Base-by-base conservation (phyloP, 202 grass and related monocot genomes). In the Cymbopogon flexuosus region DNA sequence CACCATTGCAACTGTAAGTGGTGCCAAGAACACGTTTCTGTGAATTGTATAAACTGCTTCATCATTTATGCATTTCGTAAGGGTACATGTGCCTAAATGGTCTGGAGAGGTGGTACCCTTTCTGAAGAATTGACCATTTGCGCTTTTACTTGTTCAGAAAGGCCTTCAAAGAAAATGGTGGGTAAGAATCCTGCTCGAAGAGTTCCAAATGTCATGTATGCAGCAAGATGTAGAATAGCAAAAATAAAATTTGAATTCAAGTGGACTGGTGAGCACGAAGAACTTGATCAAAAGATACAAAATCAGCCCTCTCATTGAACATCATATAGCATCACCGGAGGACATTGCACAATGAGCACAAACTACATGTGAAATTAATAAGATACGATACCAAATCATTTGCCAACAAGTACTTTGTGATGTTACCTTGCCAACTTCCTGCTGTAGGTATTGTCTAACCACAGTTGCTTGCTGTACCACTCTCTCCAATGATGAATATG, bases 401-500 rank as follows among this genome's bases (percentile, higher is more conserved):
- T 24, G 63, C 10, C 9, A 0, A 22, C 65, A 79, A 60, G 13
- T 40, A 78, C 33, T 34, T 68, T 33, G 2, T 9, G 12, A 4
- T 73, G 16, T 73, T 85, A 95, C 96, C 92, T 98, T 95, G 84
- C 79, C 88, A 71, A 89, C 71, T 62, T 98, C 95, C 84, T 93
- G 88, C 52, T 94, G 88, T 67, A 98, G 77, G 81, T 85, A 91
- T 77, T 91, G 90, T 72, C 87, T 81, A 88, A 93, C 96, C 76
- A 95, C 88, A 37, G 90, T 81, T 8, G 80, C 62, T 81, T 99
- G 96, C 69, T 91, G 96, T 89, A 94, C 89, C 80, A 99, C 80
- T 75, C 83, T 96, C 77, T 96, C 96, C 89, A 99, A 68, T 52
- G 93, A 87, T 84, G 92, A 99, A 90, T 90, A 93, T 67, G 90